Percentiles rank a stretch among this genome's conserved stretches.
These are phyloP conservation scores for Priceomyces medius DNA, from an alignment of 805 yeast species.

Conservation along the genomic window DNA sequence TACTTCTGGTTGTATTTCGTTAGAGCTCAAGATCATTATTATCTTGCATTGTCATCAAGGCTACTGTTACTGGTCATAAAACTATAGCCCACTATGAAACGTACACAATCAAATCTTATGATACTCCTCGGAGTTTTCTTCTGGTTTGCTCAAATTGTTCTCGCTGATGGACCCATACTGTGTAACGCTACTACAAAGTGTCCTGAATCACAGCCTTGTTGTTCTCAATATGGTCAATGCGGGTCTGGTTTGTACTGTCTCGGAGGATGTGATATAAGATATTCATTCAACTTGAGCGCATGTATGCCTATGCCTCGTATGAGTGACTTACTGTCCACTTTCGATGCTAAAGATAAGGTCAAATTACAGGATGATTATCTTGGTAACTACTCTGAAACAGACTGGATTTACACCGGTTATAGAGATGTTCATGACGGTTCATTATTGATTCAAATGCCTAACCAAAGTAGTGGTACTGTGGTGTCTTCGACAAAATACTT, in stretches of 20 bases:
- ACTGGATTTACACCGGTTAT: constrained; percentile 72
- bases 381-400: constrained; percentile 67
- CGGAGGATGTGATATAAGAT: constrained; percentile 84
- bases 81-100: constrained; percentile 3
- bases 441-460: constrained; percentile 72
- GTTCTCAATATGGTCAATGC: constrained; percentile 77
- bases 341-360: constrained; percentile 30
- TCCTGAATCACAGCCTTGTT: constrained; percentile 82
- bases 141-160: constrained; percentile 6
- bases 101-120: constrained; percentile 3
- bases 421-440: constrained; percentile 50
- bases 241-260: constrained; percentile 78
- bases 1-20: not conserved
- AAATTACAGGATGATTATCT: constrained; percentile 42
- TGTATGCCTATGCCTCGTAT: constrained; percentile 89
- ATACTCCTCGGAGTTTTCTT: not conserved
- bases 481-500: constrained; percentile 73
- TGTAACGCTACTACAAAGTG: constrained; percentile 61
- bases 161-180: constrained; percentile 14
- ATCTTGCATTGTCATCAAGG: constrained; percentile 1
- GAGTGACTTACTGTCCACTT: constrained; percentile 40
- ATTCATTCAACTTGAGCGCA: constrained; percentile 60
- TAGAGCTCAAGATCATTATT: not conserved
- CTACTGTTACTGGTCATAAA: not conserved
- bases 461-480: constrained; percentile 72